Base-by-base conservation (phyloP, 106 monocot species). In the Dactylorhiza incarnata region DNA sequence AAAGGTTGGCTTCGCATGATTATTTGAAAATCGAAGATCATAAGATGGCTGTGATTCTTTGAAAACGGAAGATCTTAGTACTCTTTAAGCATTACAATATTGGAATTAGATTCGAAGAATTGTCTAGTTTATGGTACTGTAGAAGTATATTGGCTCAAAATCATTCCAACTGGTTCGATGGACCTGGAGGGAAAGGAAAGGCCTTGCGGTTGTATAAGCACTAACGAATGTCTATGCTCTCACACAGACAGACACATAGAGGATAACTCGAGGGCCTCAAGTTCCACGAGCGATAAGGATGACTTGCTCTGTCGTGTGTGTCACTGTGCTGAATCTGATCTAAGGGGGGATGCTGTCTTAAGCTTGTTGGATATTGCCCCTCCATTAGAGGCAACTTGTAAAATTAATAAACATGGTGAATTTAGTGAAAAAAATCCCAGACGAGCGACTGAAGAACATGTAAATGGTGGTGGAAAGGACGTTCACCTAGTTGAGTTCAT, bases 251-350 rank as follows among this genome's bases (percentile, higher is more conserved):
- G 20, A 17, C 23, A 63, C 6, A 72, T 83, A 13, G 68, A n/a
- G 9, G 54, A 76, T 25, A 59, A 7, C 50, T 61, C 74, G 55
- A 74, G 72, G 44, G 47, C 70, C 69, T 56, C 77, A 74, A 48
- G 58, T 76, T 43, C 6, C 78, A 84, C 87, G 49, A 79, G 75
- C 25, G 85, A 89, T 24, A 79, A 68, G 9, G 70, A 43, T 29
- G 15, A 81, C 19, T 73, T 68, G 45, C 70, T 91, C 68, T 99
- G 99, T 76, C 91, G 99, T 68, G 91, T 99, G n/a, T 99, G 99
- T 75, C 99, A 94, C 11, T 91, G 91, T 77, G 79, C 75, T 53
- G 99, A 99, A 79, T 89, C 89, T 58, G 99, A 99, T 72, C 76
- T 68, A 74, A 84, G 81, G 49, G 94, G 89, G n/a, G 87, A 91